Evolutionary conservation across 31 red algal genomes (phyloP), one percentile per base, ranked within the genome.

Genomic region (Bonnemaisonia californica): DNA sequence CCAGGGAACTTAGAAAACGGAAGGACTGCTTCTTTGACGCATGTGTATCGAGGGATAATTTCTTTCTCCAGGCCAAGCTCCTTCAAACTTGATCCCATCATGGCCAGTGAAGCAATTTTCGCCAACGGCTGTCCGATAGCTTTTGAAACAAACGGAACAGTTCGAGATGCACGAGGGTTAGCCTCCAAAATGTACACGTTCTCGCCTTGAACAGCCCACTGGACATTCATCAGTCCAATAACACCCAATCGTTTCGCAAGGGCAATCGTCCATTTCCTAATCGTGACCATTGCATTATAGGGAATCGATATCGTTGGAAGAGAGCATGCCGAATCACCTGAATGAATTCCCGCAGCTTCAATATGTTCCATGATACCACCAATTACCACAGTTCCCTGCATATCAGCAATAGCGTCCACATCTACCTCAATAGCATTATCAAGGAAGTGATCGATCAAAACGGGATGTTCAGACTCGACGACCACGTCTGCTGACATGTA

Each of bases 301-400:
- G 97, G 93, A 57, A 99, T 82, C 11, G 93, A 88, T 13, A 89
- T 70, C 0, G 97, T 85, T 38, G 97, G 97, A 68, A 99, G 56
- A 27, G 91, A 91, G 64, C 97, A 99, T 28, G 97, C 97, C 8
- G 89, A 93, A 79, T 99, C 97, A 38, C 97, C 97, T 34, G 88
- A 93, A 81, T 99, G 97, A 69, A 99, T 96, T 47, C 97, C 97
- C 28, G 97, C 97, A 36, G 95, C 91, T 75, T 99, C 97, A 89
- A 99, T 99, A 69, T 99, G 97, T 73, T 99, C 93, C 97, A 99
- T 96, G 35, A 99, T 96, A 45, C 97, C 97, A 16, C 86, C 97
- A 67, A 99, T 96, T 27, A 99, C 93, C 3, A 99, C 97, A 24
- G 89, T 85, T 13, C 97, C 97, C 51, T 83, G 82, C 27, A 40